A percentile compares a stretch with the other conserved stretches of the same genome.
phyloP scores from a whole-genome alignment of 345 rosid species.

The Eucalyptus tenuipes region DNA sequence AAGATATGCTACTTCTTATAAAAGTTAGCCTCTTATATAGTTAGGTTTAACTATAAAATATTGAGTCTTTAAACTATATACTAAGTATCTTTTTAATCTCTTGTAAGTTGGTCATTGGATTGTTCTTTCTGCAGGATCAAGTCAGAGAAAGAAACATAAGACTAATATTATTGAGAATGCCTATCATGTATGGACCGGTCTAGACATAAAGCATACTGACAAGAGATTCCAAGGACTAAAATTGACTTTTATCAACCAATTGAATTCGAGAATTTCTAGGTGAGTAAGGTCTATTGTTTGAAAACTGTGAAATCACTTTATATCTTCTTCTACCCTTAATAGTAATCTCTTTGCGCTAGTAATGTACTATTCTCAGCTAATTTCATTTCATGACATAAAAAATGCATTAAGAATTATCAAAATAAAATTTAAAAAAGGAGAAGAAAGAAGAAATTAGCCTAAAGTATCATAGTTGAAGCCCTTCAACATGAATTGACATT shows the following conservation, averaged over 20 bases:
- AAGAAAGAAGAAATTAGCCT: neutral
- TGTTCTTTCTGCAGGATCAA: neutral
- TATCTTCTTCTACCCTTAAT: neutral
- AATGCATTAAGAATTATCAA: neutral
- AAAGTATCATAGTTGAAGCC: neutral
- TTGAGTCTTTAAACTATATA: neutral
- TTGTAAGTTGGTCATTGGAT: neutral
- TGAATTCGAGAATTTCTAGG: neutral
- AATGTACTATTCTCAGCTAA: neutral
- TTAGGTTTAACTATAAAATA: neutral
- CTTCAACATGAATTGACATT: neutral
- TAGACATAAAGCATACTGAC: neutral
- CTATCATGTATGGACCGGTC: neutral
- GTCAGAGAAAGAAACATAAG: neutral
- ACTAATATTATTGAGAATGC: neutral
- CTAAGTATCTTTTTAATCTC: neutral
- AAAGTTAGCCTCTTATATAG: neutral
- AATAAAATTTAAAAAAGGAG: neutral
- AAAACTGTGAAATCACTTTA: neutral
- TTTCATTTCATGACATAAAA: neutral
- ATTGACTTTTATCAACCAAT: neutral
- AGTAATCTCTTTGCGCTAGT: fast-evolving
- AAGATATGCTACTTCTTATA: neutral
- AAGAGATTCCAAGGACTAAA: neutral
- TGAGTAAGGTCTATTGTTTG: fast-evolving